Evolutionary conservation across 2,329 filamentous ascomycete genomes (phyloP), one percentile per base, ranked within the genome.

Genomic region (Fusarium lyarnte): DNA sequence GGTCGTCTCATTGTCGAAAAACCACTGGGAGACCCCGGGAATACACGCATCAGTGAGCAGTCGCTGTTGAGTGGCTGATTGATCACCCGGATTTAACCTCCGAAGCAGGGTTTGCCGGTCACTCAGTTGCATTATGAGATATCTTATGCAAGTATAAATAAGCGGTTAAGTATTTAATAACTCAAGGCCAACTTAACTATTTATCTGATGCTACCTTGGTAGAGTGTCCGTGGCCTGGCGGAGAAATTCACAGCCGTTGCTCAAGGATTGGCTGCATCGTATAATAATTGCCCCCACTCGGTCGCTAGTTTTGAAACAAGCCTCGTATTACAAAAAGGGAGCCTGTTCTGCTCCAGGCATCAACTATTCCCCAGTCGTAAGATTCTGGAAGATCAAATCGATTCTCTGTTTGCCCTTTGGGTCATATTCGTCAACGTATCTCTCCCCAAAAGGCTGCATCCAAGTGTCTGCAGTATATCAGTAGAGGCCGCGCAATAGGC

Each of bases 361-460:
- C 53, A 46, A 27, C 14, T 35, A 4, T 12, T 4, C 27, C 29
- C 23, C 10, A 12, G 27, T 21, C 16, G n/a, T 45, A 10, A 45
- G n/a, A 14, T 63, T 55, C 31, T 42, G 16, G 5, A 49, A 55
- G 8, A 46, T 23, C 16, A 45, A 13, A 58, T 68, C 63, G 36
- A 71, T 58, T 17, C 46, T 31, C 27, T 52, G 47, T 19, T 70
- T 54, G 10, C 63, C 69, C 7, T 8, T 21, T 2, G 58, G 8
- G 21, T 36, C 13, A 31, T 70, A 70, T 21, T 45, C 39, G 2
- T 19, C 8, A 19, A 70, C 51, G 38, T 64, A 63, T n/a, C 23
- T 57, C 6, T 72, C 66, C 9, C 69, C 67, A 25, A 59, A 72
- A 31, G 63, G 68, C 19, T 71, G 52, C 46, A 71, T 58, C 67